Evolutionary conservation across 257 asterid species (phyloP).

Genomic region (Nyctanthes arbortristis): DNA sequence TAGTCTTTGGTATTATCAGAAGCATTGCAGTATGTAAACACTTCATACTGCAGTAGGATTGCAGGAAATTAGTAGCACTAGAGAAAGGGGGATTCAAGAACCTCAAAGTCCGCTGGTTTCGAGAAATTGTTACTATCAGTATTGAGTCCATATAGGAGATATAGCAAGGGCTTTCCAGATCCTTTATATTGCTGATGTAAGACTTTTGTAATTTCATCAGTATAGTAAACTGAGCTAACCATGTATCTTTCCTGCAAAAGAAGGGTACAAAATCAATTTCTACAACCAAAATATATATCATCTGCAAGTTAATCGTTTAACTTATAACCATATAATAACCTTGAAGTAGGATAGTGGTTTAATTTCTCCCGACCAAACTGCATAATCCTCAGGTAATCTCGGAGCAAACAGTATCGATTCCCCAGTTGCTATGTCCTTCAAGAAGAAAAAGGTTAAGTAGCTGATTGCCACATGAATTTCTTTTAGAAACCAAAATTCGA

Average conservation of each 20-base stretch:
- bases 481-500: conserved; percentile 11
- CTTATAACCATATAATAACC: conserved; percentile 40
- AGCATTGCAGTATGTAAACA: conserved; percentile 10
- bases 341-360: conserved; percentile 74
- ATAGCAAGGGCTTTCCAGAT: conserved; percentile 70
- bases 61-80: background rate
- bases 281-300: conserved; percentile 11
- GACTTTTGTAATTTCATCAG: conserved; percentile 74
- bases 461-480: conserved; percentile 6
- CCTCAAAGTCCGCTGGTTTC: conserved; percentile 90
- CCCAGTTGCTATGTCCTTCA: conserved; percentile 86
- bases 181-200: conserved; percentile 60
- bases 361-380: conserved; percentile 95
- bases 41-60: conserved; percentile 6
- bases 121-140: conserved; percentile 82
- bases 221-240: conserved; percentile 58
- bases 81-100: conserved; percentile 27
- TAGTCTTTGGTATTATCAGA: conserved; percentile 1
- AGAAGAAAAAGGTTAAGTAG: conserved; percentile 24
- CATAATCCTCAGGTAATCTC: conserved; percentile 80
- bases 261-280: conserved; percentile 25
- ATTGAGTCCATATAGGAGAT: conserved; percentile 89
- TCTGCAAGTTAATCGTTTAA: conserved; percentile 12
- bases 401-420: conserved; percentile 84
- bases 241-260: conserved; percentile 72